Percentiles rank a stretch among this genome's conserved stretches.
phyloP scores from a whole-genome alignment of 345 rosid genomes.

The Erodium maritimum region DNA sequence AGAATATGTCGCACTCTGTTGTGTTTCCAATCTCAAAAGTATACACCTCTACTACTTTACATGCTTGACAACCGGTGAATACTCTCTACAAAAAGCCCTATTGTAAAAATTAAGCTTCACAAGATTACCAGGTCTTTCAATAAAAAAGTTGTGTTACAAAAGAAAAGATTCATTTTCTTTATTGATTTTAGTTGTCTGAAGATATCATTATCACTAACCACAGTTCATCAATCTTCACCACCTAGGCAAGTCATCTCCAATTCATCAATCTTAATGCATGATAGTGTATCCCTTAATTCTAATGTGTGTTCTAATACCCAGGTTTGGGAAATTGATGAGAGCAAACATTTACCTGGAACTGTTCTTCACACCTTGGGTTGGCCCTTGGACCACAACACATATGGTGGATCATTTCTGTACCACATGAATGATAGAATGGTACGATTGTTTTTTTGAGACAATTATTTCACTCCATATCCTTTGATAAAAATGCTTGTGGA shows the following conservation, averaged over 20 bases:
- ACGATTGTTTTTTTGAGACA: background rate
- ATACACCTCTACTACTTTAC: background rate
- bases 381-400: conserved; percentile 84
- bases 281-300: background rate
- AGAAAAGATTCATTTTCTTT: too few relatives aligned
- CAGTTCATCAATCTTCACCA: too few relatives aligned
- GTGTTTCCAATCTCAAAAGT: background rate
- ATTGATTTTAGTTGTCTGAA: background rate
- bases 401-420: conserved; percentile 92
- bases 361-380: conserved; percentile 85
- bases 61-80: background rate
- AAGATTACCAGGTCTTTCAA: background rate
- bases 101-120: background rate
- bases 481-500: background rate
- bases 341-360: conserved; percentile 74
- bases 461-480: background rate
- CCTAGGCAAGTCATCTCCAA: too few relatives aligned
- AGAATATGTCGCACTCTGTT: background rate
- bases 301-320: conserved; percentile 15
- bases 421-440: conserved; percentile 91
- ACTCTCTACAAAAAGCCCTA: background rate
- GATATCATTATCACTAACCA: too few relatives aligned
- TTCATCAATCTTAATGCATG: conserved; percentile 1
- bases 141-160: too few relatives aligned
- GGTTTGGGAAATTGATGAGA: conserved; percentile 94